Conservation (phyloP, 2,329 filamentous ascomycete species). For the Hypomyces perniciosus region DNA sequence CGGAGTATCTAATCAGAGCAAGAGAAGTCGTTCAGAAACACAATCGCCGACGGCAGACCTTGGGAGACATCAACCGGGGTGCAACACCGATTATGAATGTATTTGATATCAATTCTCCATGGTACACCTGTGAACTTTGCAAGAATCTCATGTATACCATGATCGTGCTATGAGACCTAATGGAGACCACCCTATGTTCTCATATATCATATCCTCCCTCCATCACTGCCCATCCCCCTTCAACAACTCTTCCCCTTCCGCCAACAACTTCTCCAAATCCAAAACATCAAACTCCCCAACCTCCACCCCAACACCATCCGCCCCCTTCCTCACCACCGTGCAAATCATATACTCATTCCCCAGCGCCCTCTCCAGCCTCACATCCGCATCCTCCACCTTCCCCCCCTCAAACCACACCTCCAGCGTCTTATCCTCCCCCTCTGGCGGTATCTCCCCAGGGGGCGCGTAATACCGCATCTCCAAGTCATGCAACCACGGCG, state of each 20-base stretch:
- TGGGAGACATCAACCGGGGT: too few species aligned
- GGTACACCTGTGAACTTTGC: too few species aligned
- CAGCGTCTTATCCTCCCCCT: slow-evolving; percentile 11
- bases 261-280: slow-evolving; percentile 39
- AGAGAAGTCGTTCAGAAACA: too few species aligned
- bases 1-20: too few species aligned
- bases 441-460: slow-evolving; percentile 32
- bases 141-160: too few species aligned
- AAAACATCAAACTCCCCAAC: slow-evolving; percentile 39
- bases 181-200: background rate
- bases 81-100: too few species aligned
- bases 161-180: too few species aligned
- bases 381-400: slow-evolving; percentile 28
- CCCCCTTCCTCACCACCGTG: slow-evolving; percentile 41
- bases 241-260: slow-evolving; percentile 33
- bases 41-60: too few species aligned
- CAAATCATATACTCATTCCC: slow-evolving; percentile 51
- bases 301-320: slow-evolving; percentile 28
- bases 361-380: slow-evolving; percentile 34
- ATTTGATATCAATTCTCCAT: too few species aligned
- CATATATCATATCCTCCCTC: background rate
- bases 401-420: slow-evolving; percentile 28
- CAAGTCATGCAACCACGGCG: slow-evolving; percentile 63
- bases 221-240: background rate
- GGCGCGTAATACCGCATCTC: slow-evolving; percentile 61